phyloP scores from a whole-genome alignment of 169 alveolate species.

The Plasmodium inui region DNA sequence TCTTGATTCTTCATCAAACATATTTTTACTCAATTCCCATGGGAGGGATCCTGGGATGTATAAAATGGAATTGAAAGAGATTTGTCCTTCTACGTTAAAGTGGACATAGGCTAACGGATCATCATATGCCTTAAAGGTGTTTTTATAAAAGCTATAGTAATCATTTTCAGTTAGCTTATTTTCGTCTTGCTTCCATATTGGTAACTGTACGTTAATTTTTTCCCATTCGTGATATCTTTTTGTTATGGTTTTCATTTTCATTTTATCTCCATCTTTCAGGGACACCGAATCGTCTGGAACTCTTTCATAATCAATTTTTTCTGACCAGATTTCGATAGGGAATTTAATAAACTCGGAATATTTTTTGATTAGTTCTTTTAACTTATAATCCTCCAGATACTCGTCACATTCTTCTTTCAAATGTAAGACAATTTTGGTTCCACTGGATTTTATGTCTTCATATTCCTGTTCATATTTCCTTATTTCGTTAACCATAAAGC shows the following conservation, averaged over 20 bases:
- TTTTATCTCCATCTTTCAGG: slow-evolving; percentile 84
- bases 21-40: slow-evolving; percentile 87
- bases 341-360: slow-evolving; percentile 96
- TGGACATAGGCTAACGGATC: slow-evolving; percentile 98
- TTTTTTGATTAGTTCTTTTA: slow-evolving; percentile 93
- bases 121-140: slow-evolving; percentile 95
- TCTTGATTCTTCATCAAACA: slow-evolving; percentile 95
- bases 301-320: slow-evolving; percentile 89
- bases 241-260: slow-evolving; percentile 87
- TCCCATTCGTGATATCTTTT: slow-evolving; percentile 90
- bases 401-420: slow-evolving; percentile 98
- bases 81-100: slow-evolving; percentile 99
- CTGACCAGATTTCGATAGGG: slow-evolving; percentile 95
- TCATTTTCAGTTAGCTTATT: slow-evolving; percentile 94
- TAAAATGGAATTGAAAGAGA: slow-evolving; percentile 97
- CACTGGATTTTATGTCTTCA: slow-evolving; percentile 93
- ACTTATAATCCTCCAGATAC: slow-evolving; percentile 94
- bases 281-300: slow-evolving; percentile 88
- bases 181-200: slow-evolving; percentile 95
- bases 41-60: slow-evolving; percentile 95
- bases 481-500: slow-evolving; percentile 92
- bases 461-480: slow-evolving; percentile 92
- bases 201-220: slow-evolving; percentile 95
- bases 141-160: slow-evolving; percentile 94
- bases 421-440: slow-evolving; percentile 96